Base-by-base conservation (phyloP, 2,329 filamentous ascomycete genomes). In the Mariannaea elegans region DNA sequence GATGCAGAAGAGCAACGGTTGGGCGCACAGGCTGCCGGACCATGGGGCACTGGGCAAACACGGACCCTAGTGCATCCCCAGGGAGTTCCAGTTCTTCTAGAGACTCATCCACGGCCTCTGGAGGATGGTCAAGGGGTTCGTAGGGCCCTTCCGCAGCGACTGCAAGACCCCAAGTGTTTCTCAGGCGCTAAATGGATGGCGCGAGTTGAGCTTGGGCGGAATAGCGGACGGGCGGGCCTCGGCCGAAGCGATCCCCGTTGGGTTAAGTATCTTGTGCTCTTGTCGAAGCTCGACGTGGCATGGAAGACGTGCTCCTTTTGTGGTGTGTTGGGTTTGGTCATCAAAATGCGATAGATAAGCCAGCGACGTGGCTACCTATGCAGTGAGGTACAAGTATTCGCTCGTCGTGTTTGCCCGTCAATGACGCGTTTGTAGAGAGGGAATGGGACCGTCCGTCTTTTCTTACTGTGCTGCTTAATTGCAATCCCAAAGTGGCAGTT, bases 171-270 rank as follows among this genome's bases (percentile, higher is more conserved):
- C 23, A 23, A 50, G 29, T 19, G 13, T 19, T 38, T 46, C 50
- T 29, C 32, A 13, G 50, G 47, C 55, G 48, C 56, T 54, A 59
- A 44, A 34, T 24, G 41, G 39, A 67, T 68, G 66, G 66, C 60
- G 66, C 66, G 58, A 67, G 65, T 49, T 55, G 19, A 58, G 56
- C 42, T 58, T 48, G 36, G 55, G 44, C 55, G 55, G 56, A 48
- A 57, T 19, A 32, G 34, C 56, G 49, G 48, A 45, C 54, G 54
- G 54, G 54, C 38, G 41, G 54, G 56, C 53, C 64, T 66, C 46
- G 63, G 63, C 63, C 63, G 58, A 68, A 56, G 64, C 51, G 31
- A 34, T 41, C 49, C 46, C 60, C 56, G 57, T 56, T 27, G 24
- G n/a, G n/a, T 27, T 9, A 27, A 27, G 24, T 6, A 57, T 14